A percentile compares a stretch with the other conserved stretches of the same genome.
These are phyloP conservation scores for Fusarium penzigii DNA, from an alignment of 2,329 filamentous ascomycete species.

Conservation along the genomic window DNA sequence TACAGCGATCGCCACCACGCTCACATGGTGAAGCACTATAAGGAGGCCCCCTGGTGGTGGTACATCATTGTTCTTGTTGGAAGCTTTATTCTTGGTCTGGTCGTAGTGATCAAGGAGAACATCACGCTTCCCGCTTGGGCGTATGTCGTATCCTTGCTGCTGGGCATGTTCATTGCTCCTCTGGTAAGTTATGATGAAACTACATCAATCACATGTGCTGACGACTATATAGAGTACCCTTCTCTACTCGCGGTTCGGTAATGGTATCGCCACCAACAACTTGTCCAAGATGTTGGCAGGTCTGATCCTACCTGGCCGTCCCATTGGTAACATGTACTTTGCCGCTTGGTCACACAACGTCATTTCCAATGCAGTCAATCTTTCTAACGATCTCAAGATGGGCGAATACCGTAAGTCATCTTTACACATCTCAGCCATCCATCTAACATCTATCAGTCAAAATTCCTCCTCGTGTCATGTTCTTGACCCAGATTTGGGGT, in stretches of 20 bases:
- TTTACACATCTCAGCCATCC: fast-evolving
- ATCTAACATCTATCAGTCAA: slow-evolving; percentile 41
- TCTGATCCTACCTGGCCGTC: slow-evolving; percentile 50
- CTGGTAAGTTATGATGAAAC: slow-evolving; percentile 37
- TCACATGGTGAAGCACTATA: slow-evolving; percentile 54
- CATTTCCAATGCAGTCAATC: slow-evolving; percentile 49
- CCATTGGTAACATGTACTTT: slow-evolving; percentile 60
- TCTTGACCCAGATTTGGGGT: slow-evolving; percentile 56
- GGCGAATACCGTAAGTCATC: slow-evolving; percentile 54
- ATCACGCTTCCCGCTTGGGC: slow-evolving; percentile 50
- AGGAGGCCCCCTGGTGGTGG: slow-evolving; percentile 52
- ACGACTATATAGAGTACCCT: slow-evolving; percentile 45
- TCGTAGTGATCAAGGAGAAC: slow-evolving; percentile 47
- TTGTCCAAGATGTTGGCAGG: slow-evolving; percentile 59
- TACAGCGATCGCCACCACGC: slow-evolving; percentile 53
- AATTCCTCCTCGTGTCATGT: slow-evolving; percentile 56
- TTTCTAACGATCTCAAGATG: slow-evolving; percentile 57
- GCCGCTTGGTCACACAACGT: slow-evolving; percentile 60
- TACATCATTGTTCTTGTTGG: slow-evolving; percentile 42
- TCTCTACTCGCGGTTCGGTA: slow-evolving; percentile 54
- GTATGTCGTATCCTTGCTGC: slow-evolving; percentile 45
- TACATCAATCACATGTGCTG: too few species aligned
- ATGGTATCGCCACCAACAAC: slow-evolving; percentile 60
- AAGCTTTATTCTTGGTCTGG: slow-evolving; percentile 47
- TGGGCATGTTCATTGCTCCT: slow-evolving; percentile 51